Evolutionary conservation across 805 yeast genomes (phyloP), one percentile per base, ranked within the genome.

Genomic region (Barnettozyma vustinii): DNA sequence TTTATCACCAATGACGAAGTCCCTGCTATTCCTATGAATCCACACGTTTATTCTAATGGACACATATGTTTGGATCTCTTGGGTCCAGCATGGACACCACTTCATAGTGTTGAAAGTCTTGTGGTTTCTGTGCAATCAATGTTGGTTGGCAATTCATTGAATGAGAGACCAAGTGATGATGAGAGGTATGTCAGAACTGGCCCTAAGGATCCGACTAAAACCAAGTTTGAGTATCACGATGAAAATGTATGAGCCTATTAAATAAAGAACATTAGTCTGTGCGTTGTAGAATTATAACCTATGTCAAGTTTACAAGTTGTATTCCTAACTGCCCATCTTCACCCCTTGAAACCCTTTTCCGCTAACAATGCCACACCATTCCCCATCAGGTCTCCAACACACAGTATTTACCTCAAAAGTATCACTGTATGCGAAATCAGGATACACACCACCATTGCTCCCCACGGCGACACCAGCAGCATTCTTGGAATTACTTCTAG

Each of bases 11-110:
- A 59, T 2, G 44, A 45, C 2, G 49, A 37, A 15, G 37, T 48
- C 10, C 56, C 59, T 6, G 54, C 60, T 27, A 74, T 84, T 4
- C 92, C 92, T 1, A 56, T 83, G 3, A 90, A 84, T 58, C 92
- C 92, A 0, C 92, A 84, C 58, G 72, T 84, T 3, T 84, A 84
- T 58, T 75, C 84, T 30, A 85, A 85, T 57, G 92, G 91, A 1
- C 91, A 85, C 57, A 84, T 84, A n/a, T 84, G 92, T 59, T 66
- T 84, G 19, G 80, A 84, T 57, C 65, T 85, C 1, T 64, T 84
- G 35, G 88, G 85, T 2, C 73, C 59, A 1, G 56, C 56, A 8
- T 61, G 65, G 64, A 52, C 64, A 1, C 65, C 64, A 2, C 52
- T 56, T 0, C 65, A 61, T 18, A 53, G 58, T 0, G 62, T 80